Conservation (phyloP, 176 grass and related monocot species). For the Secale cereale region DNA sequence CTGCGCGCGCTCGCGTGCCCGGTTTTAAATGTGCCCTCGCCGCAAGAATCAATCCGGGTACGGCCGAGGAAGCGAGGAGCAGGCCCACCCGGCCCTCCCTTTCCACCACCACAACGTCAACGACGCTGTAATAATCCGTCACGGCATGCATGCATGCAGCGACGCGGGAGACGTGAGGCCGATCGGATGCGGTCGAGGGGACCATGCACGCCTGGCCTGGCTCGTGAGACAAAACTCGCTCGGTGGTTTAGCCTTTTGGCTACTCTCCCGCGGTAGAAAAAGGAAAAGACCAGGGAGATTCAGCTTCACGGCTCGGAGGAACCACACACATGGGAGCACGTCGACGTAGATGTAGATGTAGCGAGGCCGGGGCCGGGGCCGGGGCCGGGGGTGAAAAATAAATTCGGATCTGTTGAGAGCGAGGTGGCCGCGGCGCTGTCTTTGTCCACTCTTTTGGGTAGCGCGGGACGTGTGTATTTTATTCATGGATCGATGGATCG, state of each 20-base stretch:
- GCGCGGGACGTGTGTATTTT: neutral
- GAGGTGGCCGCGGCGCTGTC: slow-evolving; percentile 18
- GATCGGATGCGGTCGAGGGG: slow-evolving; percentile 34
- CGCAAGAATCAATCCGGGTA: neutral
- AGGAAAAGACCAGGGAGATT: neutral
- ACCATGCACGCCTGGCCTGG: neutral
- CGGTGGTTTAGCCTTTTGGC: neutral
- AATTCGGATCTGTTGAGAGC: neutral
- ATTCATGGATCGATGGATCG: neutral
- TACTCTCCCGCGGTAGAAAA: neutral
- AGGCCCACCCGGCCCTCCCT: neutral
- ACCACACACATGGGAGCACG: slow-evolving; percentile 18
- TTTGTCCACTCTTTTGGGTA: slow-evolving; percentile 15
- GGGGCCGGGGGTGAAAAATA: neutral
- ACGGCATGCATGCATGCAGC: neutral
- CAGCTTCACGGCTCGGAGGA: neutral
- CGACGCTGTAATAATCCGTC: neutral
- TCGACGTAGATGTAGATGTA: neutral
- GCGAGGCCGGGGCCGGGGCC: no score
- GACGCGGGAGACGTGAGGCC: neutral
- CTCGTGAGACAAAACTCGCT: slow-evolving; percentile 35
- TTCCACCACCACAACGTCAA: neutral
- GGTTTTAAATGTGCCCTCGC: neutral
- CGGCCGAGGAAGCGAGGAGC: neutral
- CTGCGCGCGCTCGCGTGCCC: neutral